Base-by-base conservation (phyloP, 768 basidiomycete genomes). In the Pisolithus albus region DNA sequence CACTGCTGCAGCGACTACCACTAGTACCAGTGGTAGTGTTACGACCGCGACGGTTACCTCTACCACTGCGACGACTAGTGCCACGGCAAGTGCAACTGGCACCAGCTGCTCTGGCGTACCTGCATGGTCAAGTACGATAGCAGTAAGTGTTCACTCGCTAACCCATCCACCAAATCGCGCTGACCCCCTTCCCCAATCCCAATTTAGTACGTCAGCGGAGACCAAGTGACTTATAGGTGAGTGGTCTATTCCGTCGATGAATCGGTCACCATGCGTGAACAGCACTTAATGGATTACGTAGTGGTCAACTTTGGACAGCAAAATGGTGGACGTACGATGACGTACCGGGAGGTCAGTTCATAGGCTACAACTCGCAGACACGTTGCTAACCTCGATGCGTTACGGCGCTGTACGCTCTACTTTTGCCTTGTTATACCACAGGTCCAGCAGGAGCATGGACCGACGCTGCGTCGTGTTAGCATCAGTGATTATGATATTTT, bases 261-360 rank as follows among this genome's bases (percentile, higher is more conserved):
- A 15, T 34, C 10, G 16, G 43, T 16, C 2, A n/a, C 10, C 16
- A 30, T 23, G 24, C 8, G 15, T 36, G 30, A 28, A 32, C 28
- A 34, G 18, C 58, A 32, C n/a, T 28, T 16, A 34, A 34, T 15
- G 4, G 34, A 34, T 4, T 11, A 34, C 34, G 13, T 15, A 78
- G 78, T 48, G 75, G 77, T 11, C 62, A 77, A 53, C 64, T 78
- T 9, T 81, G 78, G 78, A 73, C 67, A 1, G 77, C 78, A 4
- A 60, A 70, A 49, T 76, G 72, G 70, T 80, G 80, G 79, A 69
- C 66, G 9, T 62, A 75, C 42, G 59, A 61, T 21, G 75, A 78
- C 62, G 19, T 59, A 32, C 70, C 67, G 9, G 63, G 65, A 3
- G 69, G 71, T 65, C 47, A 13, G 62, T 61, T 30, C 16, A 30